A percentile compares a stretch with the other conserved stretches of the same genome.
phyloP scores from a whole-genome alignment of 306 rosid genomes.

The Citrullus amarus region DNA sequence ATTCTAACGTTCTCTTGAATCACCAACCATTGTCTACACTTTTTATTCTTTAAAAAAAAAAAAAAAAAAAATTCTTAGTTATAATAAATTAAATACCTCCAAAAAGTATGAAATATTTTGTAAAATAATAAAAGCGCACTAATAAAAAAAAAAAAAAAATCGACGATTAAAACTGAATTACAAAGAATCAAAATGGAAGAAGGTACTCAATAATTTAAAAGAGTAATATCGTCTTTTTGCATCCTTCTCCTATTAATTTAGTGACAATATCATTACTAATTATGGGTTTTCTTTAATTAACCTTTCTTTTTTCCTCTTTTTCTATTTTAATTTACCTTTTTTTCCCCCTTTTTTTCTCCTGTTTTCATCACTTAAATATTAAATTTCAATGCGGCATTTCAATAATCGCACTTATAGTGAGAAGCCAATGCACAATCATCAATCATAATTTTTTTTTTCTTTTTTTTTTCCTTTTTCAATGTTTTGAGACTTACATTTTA shows the following conservation, averaged over 20 bases:
- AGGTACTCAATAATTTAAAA: neutral
- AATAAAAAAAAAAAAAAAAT: neutral
- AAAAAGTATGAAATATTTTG: neutral
- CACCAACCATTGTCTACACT: conserved; percentile 10
- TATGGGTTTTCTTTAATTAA: neutral
- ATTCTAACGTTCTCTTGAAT: conserved; percentile 7
- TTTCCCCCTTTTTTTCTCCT: no score
- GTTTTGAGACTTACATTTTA: no score
- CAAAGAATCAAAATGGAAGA: neutral
- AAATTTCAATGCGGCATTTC: no score
- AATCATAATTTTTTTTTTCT: neutral
- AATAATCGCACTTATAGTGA: no score
- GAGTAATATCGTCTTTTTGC: neutral
- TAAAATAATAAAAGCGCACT: neutral
- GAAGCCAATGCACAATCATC: no score
- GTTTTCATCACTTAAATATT: neutral
- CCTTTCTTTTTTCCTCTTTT: neutral
- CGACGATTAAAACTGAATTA: neutral
- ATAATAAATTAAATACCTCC: neutral
- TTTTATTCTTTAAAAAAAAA: neutral
- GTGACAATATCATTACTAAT: conserved; percentile 4
- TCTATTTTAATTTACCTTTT: no score
- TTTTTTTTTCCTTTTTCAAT: no score
- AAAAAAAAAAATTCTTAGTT: neutral
- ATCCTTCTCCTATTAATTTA: neutral